Evolutionary conservation across 495 filamentous ascomycete species (phyloP).

Genomic region (Letharia columbiana): DNA sequence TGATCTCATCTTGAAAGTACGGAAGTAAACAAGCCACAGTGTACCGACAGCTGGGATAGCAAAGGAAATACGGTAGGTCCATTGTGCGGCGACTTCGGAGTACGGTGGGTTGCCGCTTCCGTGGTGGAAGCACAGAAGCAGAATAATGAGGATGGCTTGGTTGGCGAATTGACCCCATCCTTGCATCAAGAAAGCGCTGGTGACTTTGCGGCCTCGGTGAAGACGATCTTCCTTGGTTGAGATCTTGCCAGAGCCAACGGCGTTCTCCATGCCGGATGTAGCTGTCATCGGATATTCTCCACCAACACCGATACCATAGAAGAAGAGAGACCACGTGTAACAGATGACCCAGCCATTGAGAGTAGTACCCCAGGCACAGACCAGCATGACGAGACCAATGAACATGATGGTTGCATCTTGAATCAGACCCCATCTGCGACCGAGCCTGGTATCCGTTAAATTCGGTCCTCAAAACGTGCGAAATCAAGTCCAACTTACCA

Average conservation of each 20-base stretch:
- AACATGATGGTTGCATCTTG: conserved; percentile 94
- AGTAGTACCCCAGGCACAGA: conserved; percentile 72
- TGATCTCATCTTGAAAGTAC: conserved; percentile 77
- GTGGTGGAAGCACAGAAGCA: conserved; percentile 73
- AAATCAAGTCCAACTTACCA: conserved; percentile 35
- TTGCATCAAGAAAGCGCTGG: conserved; percentile 91
- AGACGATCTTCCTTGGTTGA: conserved; percentile 85
- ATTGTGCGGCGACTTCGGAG: conserved; percentile 60
- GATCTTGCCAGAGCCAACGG: conserved; percentile 70
- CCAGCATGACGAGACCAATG: conserved; percentile 76
- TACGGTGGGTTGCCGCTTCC: conserved; percentile 65
- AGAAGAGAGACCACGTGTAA: conserved; percentile 82
- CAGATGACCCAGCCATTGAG: conserved; percentile 88
- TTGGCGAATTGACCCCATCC: conserved; percentile 93
- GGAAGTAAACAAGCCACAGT: conserved; percentile 83
- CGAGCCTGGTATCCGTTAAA: conserved; percentile 44
- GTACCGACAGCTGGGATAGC: conserved; percentile 79
- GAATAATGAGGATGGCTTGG: conserved; percentile 73
- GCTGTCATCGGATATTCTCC: conserved; percentile 95
- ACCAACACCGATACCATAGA: conserved; percentile 86
- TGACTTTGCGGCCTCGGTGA: conserved; percentile 87
- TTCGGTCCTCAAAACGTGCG: neutral
- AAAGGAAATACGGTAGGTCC: conserved; percentile 79
- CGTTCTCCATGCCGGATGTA: conserved; percentile 90
- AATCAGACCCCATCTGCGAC: conserved; percentile 84